These are phyloP conservation scores for Leptographium galeiforme DNA, from an alignment of 2,329 filamentous ascomycete species.

Conservation along the genomic window DNA sequence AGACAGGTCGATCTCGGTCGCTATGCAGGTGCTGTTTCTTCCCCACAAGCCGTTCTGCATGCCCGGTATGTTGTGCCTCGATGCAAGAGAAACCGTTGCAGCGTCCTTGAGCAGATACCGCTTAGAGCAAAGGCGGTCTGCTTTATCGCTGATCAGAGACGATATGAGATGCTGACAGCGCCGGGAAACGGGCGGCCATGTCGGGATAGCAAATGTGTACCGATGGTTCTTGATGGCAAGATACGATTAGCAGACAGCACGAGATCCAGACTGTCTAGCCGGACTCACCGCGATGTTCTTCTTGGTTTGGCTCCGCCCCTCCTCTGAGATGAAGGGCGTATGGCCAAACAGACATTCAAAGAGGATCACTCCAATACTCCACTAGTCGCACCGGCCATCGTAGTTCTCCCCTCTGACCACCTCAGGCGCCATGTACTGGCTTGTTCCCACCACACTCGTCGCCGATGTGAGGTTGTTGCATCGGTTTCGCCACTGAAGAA, in stretches of 20 bases:
- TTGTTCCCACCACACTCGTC: conserved; percentile 81
- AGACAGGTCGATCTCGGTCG: conserved; percentile 17
- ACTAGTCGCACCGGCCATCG: conserved; percentile 91
- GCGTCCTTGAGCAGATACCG: conserved; percentile 58
- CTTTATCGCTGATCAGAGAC: conserved; percentile 58
- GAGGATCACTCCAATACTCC: conserved; percentile 88
- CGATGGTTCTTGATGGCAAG: conserved; percentile 47
- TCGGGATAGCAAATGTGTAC: conserved; percentile 57
- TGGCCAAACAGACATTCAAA: conserved; percentile 90
- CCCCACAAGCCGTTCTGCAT: too few relatives aligned
- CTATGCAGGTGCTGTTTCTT: neutral
- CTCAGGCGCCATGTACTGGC: conserved; percentile 97
- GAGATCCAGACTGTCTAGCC: too few relatives aligned
- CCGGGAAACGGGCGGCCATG: conserved; percentile 48
- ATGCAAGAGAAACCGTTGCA: conserved; percentile 7
- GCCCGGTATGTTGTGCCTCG: neutral
- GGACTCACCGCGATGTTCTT: conserved; percentile 60
- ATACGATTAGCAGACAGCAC: neutral
- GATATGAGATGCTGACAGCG: conserved; percentile 67
- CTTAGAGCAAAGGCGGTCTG: conserved; percentile 61
- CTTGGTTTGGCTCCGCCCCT: conserved; percentile 69
- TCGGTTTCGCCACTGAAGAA: conserved; percentile 58
- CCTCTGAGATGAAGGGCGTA: conserved; percentile 77
- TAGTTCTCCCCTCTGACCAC: conserved; percentile 72
- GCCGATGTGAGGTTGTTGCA: conserved; percentile 60